Percentiles rank a stretch among this genome's conserved stretches.
phyloP scores from a whole-genome alignment of 1,284 basidiomycete species.

The Ceratobasidium sp. region DNA sequence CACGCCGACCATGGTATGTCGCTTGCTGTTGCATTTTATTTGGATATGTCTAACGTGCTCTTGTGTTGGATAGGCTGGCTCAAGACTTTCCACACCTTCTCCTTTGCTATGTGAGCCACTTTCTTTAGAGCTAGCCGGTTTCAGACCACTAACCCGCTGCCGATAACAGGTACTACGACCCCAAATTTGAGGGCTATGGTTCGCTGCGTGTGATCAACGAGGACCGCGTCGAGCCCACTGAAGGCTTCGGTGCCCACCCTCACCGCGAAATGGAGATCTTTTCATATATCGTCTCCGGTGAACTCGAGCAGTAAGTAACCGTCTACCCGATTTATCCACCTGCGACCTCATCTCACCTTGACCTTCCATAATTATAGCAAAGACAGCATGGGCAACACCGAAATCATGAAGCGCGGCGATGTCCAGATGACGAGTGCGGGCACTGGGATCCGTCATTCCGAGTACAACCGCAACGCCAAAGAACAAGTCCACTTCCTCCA shows the following conservation, averaged over 20 bases:
- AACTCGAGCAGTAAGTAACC: constrained; percentile 74
- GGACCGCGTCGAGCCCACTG: constrained; percentile 80
- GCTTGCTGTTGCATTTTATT: not conserved
- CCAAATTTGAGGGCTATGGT: constrained; percentile 66
- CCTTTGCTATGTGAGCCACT: constrained; percentile 73
- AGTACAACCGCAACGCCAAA: constrained; percentile 52
- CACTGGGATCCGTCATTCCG: constrained; percentile 87
- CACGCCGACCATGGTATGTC: constrained; percentile 72
- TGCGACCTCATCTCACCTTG: constrained; percentile 23
- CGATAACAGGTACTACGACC: constrained; percentile 68
- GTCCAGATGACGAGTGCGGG: constrained; percentile 92
- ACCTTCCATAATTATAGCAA: constrained; percentile 60
- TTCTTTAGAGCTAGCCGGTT: not conserved
- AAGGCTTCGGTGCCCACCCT: constrained; percentile 87
- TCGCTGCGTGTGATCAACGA: constrained; percentile 86
- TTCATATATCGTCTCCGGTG: constrained; percentile 81
- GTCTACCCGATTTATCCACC: not conserved
- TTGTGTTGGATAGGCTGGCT: constrained; percentile 69
- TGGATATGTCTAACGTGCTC: constrained; percentile 43
- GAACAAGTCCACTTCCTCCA: constrained; percentile 79
- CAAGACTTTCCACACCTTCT: constrained; percentile 89
- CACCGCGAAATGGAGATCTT: constrained; percentile 94
- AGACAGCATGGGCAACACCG: constrained; percentile 90
- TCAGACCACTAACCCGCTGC: constrained; percentile 16
- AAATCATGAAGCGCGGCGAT: constrained; percentile 87